Base-by-base conservation (phyloP, 306 rosid genomes). In the Medicago lupulina region DNA sequence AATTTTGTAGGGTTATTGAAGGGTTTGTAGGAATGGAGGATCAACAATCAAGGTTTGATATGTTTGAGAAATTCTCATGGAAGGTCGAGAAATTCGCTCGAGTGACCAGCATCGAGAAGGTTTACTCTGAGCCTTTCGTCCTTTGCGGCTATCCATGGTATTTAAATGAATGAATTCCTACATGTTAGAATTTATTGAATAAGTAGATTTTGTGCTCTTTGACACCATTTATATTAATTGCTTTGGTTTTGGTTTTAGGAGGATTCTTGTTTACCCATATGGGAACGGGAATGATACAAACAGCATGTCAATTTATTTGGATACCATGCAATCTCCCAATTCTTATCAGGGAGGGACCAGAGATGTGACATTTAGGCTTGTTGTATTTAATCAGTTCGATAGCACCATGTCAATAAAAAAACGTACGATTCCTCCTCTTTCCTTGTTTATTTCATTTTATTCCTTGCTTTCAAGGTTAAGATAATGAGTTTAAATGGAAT, bases 1-100 rank as follows among this genome's bases (percentile, higher is more conserved):
- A 54, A 3, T 28, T 23, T 40, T 60, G 6, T 13, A 6, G 18
- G 65, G 40, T 65, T 41, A 1, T 40, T 64, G 23, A 14, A 65
- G 70, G 31, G 38, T 43, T 66, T 40, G 1, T 9, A 17, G 2
- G 1, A 66, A 69, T 77, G 81, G 69, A 69, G 39, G 23, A 57
- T 9, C 60, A 28, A n/a, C 34, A 34, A 67, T 60, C 53, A 2
- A 19, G 46, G 66, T 39, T 49, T 39, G 21, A 41, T 54, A 9
- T 69, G 36, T 62, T 60, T 38, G 82, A 78, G 66, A 78, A 38
- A 59, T 78, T 70, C 47, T 38, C 77, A 3, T 78, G 77, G 72
- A 71, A 62, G 12, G 3, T 78, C 71, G 77, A 78, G 16, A 71
- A 70, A 31, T 49, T 78, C 15, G 51, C 39, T 78, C 72, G 34